These are phyloP conservation scores for Onygena corvina DNA, from an alignment of 2,329 filamentous ascomycete species.

Conservation along the genomic window DNA sequence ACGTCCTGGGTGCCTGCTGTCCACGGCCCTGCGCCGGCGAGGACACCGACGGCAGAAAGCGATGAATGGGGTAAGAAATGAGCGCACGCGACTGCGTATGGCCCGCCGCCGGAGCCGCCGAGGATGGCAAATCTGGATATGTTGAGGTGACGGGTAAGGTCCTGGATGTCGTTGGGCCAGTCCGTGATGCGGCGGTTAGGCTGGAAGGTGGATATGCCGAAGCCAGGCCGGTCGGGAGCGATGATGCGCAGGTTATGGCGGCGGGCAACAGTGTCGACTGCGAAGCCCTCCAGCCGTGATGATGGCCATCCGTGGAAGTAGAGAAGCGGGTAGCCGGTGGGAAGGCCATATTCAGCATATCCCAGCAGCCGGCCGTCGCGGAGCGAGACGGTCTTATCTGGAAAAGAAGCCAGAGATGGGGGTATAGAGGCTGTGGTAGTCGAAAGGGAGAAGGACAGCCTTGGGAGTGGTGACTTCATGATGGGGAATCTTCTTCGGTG, in stretches of 20 bases:
- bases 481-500: neutral
- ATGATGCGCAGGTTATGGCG: conserved; percentile 32
- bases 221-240: conserved; percentile 34
- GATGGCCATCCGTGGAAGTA: conserved; percentile 36
- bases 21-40: conserved; percentile 30
- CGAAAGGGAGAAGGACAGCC: neutral
- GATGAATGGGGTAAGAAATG: conserved; percentile 24
- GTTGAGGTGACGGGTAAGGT: conserved; percentile 31
- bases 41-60: conserved; percentile 29
- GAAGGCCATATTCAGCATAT: conserved; percentile 35
- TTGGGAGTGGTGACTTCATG: neutral
- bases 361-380: conserved; percentile 29
- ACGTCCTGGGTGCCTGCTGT: conserved; percentile 18
- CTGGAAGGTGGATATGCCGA: conserved; percentile 33
- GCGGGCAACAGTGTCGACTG: conserved; percentile 25
- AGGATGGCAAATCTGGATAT: conserved; percentile 34
- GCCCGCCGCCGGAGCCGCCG: conserved; percentile 38
- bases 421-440: neutral
- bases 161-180: conserved; percentile 34
- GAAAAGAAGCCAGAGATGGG: neutral
- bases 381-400: conserved; percentile 7
- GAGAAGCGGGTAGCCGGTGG: conserved; percentile 26
- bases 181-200: conserved; percentile 29
- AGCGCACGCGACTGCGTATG: conserved; percentile 39
- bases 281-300: conserved; percentile 32